These are phyloP conservation scores for Niveomyces coronatus DNA, from an alignment of 2,329 filamentous ascomycete species.

Conservation along the genomic window DNA sequence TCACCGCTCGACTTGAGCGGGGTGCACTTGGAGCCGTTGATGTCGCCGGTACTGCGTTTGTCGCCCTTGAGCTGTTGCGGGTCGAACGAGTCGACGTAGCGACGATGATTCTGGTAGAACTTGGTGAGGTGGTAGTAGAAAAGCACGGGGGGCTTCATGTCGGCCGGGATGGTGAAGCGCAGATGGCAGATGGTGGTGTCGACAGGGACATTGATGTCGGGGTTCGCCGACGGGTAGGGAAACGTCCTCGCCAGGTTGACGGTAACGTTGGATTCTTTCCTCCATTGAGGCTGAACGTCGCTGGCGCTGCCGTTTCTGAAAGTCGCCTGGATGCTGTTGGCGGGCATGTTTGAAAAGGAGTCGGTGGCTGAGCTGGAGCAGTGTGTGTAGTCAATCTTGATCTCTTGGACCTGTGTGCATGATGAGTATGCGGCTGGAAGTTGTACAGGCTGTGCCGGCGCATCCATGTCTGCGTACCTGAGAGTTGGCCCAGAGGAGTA, in stretches of 20 bases:
- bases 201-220: no score
- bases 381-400: slow-evolving; percentile 80
- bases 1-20: slow-evolving; percentile 51
- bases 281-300: slow-evolving; percentile 28
- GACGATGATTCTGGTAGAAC: slow-evolving; percentile 97
- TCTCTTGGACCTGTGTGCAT: slow-evolving; percentile 69
- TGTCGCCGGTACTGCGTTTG: slow-evolving; percentile 45
- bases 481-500: slow-evolving; percentile 76
- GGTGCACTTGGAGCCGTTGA: slow-evolving; percentile 62
- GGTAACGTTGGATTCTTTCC: slow-evolving; percentile 31
- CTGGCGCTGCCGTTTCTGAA: slow-evolving; percentile 50
- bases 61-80: slow-evolving; percentile 69
- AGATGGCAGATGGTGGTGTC: slow-evolving; percentile 55
- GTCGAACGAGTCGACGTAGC: slow-evolving; percentile 87
- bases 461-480: slow-evolving; percentile 53
- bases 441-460: slow-evolving; percentile 8
- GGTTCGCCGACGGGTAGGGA: no score
- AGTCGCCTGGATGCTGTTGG: slow-evolving; percentile 48
- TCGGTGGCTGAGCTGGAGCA: slow-evolving; percentile 49
- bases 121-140: slow-evolving; percentile 95
- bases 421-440: neutral
- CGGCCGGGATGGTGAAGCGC: slow-evolving; percentile 68
- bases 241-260: slow-evolving; percentile 25
- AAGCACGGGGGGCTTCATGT: slow-evolving; percentile 70
- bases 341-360: slow-evolving; percentile 41